Evolutionary conservation across 2,329 filamentous ascomycete species (phyloP), one percentile per base, ranked within the genome.

Genomic region (Graphilbum fragrans): DNA sequence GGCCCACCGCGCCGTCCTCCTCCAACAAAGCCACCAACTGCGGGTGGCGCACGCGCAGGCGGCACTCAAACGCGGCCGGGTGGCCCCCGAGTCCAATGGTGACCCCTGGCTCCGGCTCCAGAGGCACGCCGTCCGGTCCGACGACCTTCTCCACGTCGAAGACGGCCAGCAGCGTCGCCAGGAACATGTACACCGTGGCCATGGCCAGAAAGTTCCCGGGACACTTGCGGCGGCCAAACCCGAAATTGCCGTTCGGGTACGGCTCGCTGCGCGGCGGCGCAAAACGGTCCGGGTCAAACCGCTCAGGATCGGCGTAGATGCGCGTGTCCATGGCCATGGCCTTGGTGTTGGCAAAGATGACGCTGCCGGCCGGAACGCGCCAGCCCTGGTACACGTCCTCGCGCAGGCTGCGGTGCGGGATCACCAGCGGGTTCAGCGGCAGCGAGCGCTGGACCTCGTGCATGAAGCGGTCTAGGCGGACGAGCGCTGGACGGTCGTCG

Each of bases 361-460:
- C 52, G 5, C 62, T 61, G 3, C 73, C 74, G n/a, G 66, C 67
- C 10, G 72, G 72, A 38, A 79, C 75, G 44, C 66, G 64, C 55
- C 72, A 70, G 27, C 66, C 72, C 18, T 69, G 59, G 50, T 77
- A 79, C 11, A 66, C 58, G 42, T 79, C 74, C 38, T 78, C 73
- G 37, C 67, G 54, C 2, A 69, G 59, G 14, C 69, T 62, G 35
- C 58, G 63, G 52, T 79, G 74, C 2, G 74, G 74, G 29, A 78
- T 67, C 3, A 66, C 69, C 2, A 71, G 52, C 1, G 68, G 66
- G 12, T 60, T 62, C 4, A 70, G 53, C 5, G 67, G 67, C 22
- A 55, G 55, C 59, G 61, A 67, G 19, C 68, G 59, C 31, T 61
- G 55, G 9, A 60, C 60, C 45, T 73, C 69, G 40, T 69, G 58